These are phyloP conservation scores for Panicum virgatum DNA, from an alignment of 202 grass and related monocot species.

Conservation along the genomic window DNA sequence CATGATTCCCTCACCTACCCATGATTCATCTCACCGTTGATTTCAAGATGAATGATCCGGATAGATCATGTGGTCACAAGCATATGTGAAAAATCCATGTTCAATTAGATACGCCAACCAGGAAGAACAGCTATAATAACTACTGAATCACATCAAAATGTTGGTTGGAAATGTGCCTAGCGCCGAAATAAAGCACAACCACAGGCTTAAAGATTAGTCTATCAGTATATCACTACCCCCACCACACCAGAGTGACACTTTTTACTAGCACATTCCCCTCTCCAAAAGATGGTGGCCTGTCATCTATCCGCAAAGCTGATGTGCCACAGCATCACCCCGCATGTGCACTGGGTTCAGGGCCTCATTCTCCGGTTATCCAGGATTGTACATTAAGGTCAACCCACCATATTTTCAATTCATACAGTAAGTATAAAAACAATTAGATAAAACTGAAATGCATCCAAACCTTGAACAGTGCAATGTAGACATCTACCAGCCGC, in stretches of 20 bases:
- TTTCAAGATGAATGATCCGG: too few relatives aligned
- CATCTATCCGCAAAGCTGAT: background rate
- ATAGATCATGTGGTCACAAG: too few relatives aligned
- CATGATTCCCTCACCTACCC: too few relatives aligned
- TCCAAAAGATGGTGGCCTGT: background rate
- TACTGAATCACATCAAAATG: slow-evolving; percentile 8
- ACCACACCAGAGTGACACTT: background rate
- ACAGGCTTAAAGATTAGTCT: background rate
- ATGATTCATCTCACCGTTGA: too few relatives aligned
- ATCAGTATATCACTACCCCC: background rate
- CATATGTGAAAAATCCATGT: too few relatives aligned
- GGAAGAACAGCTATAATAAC: background rate
- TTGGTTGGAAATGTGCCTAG: background rate
- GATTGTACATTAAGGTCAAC: background rate
- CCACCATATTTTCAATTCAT: background rate
- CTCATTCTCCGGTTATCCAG: background rate
- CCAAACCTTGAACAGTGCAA: slow-evolving; percentile 91
- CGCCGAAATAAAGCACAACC: background rate
- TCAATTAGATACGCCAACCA: background rate
- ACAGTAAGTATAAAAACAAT: slow-evolving; percentile 16
- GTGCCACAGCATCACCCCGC: background rate
- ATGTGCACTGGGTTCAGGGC: background rate
- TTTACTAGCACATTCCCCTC: background rate
- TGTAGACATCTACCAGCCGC: slow-evolving; percentile 89
- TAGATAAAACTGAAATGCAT: slow-evolving; percentile 23